Percentiles rank a stretch among this genome's conserved stretches.
Evolutionary conservation across 2,329 filamentous ascomycete species (phyloP).

Genomic region (Sporothrix luriei): DNA sequence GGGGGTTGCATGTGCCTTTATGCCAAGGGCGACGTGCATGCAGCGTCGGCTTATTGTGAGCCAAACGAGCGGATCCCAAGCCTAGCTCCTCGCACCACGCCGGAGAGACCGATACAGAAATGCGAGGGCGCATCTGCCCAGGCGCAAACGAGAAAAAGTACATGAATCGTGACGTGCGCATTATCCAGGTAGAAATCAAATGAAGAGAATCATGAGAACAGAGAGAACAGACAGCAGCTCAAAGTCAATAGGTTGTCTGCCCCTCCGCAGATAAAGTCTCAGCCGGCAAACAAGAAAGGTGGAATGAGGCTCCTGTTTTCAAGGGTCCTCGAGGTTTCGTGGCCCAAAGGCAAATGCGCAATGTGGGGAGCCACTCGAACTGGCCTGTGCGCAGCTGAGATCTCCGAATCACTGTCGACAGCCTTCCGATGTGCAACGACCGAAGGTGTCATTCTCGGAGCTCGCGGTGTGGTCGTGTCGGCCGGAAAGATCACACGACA

Average conservation of each 20-base stretch:
- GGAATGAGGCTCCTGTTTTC: not conserved
- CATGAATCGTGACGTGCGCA: too few species aligned
- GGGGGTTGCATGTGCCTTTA: not conserved
- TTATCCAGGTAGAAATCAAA: not conserved
- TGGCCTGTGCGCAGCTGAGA: constrained; percentile 3
- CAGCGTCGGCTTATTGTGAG: not conserved
- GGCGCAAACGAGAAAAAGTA: too few species aligned
- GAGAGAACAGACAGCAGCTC: not conserved
- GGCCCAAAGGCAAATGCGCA: not conserved
- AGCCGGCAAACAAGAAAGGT: not conserved
- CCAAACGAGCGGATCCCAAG: not conserved
- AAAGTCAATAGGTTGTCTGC: not conserved
- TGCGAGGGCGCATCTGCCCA: too few species aligned
- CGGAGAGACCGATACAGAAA: constrained; percentile 8
- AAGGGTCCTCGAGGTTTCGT: not conserved
- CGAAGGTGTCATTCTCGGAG: not conserved
- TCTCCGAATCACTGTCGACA: not conserved
- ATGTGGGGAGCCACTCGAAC: not conserved
- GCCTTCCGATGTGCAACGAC: not conserved
- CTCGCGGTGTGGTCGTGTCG: not conserved
- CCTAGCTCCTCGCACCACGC: constrained; percentile 1
- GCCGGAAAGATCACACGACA: constrained; percentile 1
- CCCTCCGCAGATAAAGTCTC: not conserved
- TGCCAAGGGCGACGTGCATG: constrained; percentile 3
- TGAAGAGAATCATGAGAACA: not conserved